Evolutionary conservation across 2,329 filamentous ascomycete genomes (phyloP), one percentile per base, ranked within the genome.

Genomic region (Mycosphaerella arachidis): DNA sequence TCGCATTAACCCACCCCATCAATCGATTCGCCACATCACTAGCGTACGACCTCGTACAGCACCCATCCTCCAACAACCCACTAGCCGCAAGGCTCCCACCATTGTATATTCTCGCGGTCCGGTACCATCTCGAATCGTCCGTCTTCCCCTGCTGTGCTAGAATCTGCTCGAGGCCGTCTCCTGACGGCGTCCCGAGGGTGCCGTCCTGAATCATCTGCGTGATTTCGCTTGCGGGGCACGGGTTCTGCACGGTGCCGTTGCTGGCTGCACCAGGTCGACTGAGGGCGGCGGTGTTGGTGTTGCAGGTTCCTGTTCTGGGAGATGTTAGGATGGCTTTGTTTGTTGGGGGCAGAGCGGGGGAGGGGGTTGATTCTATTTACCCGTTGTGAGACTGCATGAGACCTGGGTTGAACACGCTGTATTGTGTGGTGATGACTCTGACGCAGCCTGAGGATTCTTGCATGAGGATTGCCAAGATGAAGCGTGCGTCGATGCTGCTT

Each of bases 1-100:
- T 31, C 37, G 60, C 64, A 56, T 48, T 60, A 27, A 64, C 59
- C 77, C 77, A 79, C 12, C 78, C 76, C 16, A 70, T 69, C 46
- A 81, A 70, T 48, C 79, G 72, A 66, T 81, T 82, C 52, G 82
- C 81, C 63, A 83, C 72, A 62, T 84, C 81, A 24, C 72, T 76
- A 8, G 76, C 73, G 67, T 84, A 84, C 72, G 80, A 82, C 62
- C 76, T 74, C n/a, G 79, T 81, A 35, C 74, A 76, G 68, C 79
- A 74, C 35, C 78, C 79, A 45, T 79, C 72, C 43, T 76, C 77
- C 20, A 71, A 31, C 56, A 68, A 56, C 2, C 63, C 62, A 20
- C 53, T 63, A 8, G 59, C 31, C 56, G 74, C 71, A 45, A 76
- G 72, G 6, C 78, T 68, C 16, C 80, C 80, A n/a, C 77, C 78